Evolutionary conservation across 352 stramenopile genomes (phyloP), one percentile per base, ranked within the genome.

Genomic region (Pythium sukuiense): DNA sequence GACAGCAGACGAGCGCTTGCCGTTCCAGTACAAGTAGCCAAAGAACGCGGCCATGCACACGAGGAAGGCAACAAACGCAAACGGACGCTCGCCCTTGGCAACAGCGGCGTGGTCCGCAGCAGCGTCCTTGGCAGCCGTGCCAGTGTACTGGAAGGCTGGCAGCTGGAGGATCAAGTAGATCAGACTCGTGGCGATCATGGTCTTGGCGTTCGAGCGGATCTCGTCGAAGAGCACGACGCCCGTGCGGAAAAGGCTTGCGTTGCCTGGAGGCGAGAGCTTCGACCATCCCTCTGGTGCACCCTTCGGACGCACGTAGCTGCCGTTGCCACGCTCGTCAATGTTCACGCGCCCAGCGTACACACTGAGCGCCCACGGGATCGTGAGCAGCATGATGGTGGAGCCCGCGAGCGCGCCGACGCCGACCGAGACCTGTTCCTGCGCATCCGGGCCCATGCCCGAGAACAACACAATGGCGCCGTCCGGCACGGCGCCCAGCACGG

Each of bases 371-470:
- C 96, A 99, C 20, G 97, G 97, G 46, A 99, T 96, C n/a, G 97
- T 99, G 61, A 99, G 82, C 64, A 99, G 82, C 96, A 99, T 99
- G 73, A 99, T 99, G n/a, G 97, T 99, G 39, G 92, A 98, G 57
- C 97, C 97, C 1, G 97, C 97, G 32, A 99, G 89, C 50, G 97
- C 97, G 53, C 97, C 97, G n/a, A 99, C 95, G 63, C 97, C 97
- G 35, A 99, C 95, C 24, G 83, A 92, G 26, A 99, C 83, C 55
- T 98, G 95, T 68, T 99, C 79, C 75, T 99, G 95, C 20, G 97
- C 96, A 60, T 96, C 92, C 2, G 98, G 77, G 8, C 88, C 87
- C 83, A 92, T 93, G 24, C 97, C 97, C 11, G 91, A 98, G 78
- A 99, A 99, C 6, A 99, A 84, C 59, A 99, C 97, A 67, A 99